Base-by-base conservation (phyloP, 1,284 basidiomycete genomes). In the Cryptococcus sp. region DNA sequence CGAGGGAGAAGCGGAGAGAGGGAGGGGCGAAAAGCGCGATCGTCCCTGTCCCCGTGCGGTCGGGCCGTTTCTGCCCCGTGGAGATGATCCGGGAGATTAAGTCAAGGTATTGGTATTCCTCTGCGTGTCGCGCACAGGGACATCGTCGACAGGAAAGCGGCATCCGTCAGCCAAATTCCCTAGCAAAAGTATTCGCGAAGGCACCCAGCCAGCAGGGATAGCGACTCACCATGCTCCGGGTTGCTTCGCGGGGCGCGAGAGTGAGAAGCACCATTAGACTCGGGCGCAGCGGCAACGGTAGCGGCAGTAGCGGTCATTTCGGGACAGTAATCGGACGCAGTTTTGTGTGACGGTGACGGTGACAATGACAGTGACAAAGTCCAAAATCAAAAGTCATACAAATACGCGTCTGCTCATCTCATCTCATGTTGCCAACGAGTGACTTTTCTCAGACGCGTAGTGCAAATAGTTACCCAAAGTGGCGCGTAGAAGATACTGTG, bases 31-130 rank as follows among this genome's bases (percentile, higher is more conserved):
- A 97, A 73, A 94, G 77, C 49, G 93, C 88, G 60, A 91, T 80
- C 10, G 93, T 95, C 52, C 93, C 93, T 0, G 93, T 96, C 16
- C 93, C 93, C 0, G 93, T 96, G 51, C 93, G 87, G 74, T 97
- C 93, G 54, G 88, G 85, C 27, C 93, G 86, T 4, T 79, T 65
- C 61, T 91, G 89, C 15, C 93, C 93, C 0, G 82, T 82, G 38
- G 85, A 80, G 53, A 96, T 83, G 62, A 93, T 88, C 62, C 82
- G 83, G 60, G 84, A 79, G 59, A 96, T 90, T 63, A 97, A 85
- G 60, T 85, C 77, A 41, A 95, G 85, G 76, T 96, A 96, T 76
- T 95, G 91, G 52, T 85, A 72, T 75, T 97, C 93, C 71, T 94
- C 91, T 77, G 64, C 19, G 6, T 5, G 10, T 19, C 15, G 41